Conservation (phyloP, 495 filamentous ascomycete species). For the Penicillium pulvis region DNA sequence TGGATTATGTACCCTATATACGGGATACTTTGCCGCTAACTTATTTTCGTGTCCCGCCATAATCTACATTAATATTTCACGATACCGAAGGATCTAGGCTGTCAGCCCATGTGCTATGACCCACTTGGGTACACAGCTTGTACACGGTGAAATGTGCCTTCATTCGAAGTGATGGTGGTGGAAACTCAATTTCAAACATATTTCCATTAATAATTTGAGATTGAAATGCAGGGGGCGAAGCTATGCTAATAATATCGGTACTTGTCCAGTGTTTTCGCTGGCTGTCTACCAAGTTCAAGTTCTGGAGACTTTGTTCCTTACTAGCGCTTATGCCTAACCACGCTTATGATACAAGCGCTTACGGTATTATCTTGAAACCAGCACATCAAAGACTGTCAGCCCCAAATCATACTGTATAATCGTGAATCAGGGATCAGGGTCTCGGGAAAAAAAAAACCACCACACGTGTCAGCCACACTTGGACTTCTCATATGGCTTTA, state of each 20-base stretch:
- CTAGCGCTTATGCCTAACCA: background rate
- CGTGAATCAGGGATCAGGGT: background rate
- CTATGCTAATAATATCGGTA: background rate
- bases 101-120: background rate
- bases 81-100: background rate
- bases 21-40: background rate
- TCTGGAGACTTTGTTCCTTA: background rate
- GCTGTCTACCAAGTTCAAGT: background rate
- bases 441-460: background rate
- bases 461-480: background rate
- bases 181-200: background rate
- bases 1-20: background rate
- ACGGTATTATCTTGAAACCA: background rate
- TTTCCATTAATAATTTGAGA: background rate
- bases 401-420: background rate
- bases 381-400: background rate
- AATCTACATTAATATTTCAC: background rate
- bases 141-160: background rate
- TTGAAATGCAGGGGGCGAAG: background rate
- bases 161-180: background rate
- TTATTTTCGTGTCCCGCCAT: background rate
- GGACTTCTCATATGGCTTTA: no score
- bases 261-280: background rate
- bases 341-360: background rate
- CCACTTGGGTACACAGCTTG: background rate